Evolutionary conservation across 2,329 filamentous ascomycete genomes (phyloP), one percentile per base, ranked within the genome.

Genomic region (Clonostachys solani): DNA sequence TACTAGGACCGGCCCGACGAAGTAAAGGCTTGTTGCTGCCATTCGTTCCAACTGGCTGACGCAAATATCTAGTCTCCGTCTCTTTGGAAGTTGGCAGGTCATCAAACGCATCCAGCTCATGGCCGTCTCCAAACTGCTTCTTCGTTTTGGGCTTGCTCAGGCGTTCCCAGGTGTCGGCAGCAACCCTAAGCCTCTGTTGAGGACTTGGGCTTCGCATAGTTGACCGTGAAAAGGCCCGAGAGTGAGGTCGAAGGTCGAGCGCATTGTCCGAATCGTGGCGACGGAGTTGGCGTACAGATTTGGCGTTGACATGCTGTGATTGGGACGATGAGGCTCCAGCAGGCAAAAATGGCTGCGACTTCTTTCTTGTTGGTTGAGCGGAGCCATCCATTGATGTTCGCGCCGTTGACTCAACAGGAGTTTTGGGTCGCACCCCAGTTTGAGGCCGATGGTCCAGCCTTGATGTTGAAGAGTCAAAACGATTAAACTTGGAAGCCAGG

Each of bases 101-200:
- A 62, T 99, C 94, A 62, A 99, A 97, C 3, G 80, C 84, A 56
- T 97, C 92, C 34, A 99, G 76, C 66, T 99, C 94, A 50, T 86
- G 87, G 15, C 94, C 94, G 64, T 96, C 90, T 12, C 94, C 94
- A 68, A 95, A 99, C 76, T 67, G 61, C 51, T 65, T 67, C 54
- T 67, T 68, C 44, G 65, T 64, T 56, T 65, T 68, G 4, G 90
- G 90, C 62, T 85, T 87, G 52, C 81, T 92, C 49, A 95, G 69
- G 42, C 86, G 84, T 54, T 86, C 82, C 73, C 75, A 80, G 6
- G 69, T 68, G 37, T 75, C 75, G 42, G 77, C 77, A 65, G 74
- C 54, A 55, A 64, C 59, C 46, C 60, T 61, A 44, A 63, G 67
- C 50, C 74, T 72, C 57, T 73, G 73, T 56, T 73, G 73, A 43